Evolutionary conservation across 345 rosid genomes (phyloP), one percentile per base, ranked within the genome.

Genomic region (Eucalyptus grandis): DNA sequence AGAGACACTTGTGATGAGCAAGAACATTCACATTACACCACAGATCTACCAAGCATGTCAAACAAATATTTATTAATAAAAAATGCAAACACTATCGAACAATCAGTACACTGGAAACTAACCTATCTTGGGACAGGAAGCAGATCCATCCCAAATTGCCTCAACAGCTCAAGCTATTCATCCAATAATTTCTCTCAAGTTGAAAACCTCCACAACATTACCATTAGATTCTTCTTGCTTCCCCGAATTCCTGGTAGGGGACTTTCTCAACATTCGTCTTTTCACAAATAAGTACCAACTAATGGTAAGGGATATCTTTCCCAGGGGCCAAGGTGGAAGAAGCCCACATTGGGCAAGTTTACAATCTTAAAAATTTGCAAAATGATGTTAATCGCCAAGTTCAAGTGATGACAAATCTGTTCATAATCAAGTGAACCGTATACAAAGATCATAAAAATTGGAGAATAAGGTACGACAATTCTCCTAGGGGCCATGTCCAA

Each of bases 41-140:
- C 96, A 97, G 37, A 95, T 97, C 97, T 96, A 96, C 91, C 90
- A 77, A 89, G 88, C 89, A 93, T 77, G 90, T 86, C 90, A 88
- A 87, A 54, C 88, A 87, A 92, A 82, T 89, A 46, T 26, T 31
- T 12, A 44, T 86, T 87, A 89, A 65, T 60, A 9, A 87, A 19
- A 8, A 86, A 88, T 90, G 87, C 53, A 91, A 86, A 65, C 40
- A 81, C 19, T 86, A 80, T 31, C 65, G 30, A 88, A 82, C 22
- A 53, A 34, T 4, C 43, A 80, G 46, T 56, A n/a, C 34, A 87
- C 34, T 14, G 56, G 90, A 91, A 90, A 87, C 81, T 83, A 72
- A 96, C 99, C 97, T 96, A 99, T 90, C 97, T 94, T 88, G 97
- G 86, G 91, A 98, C 98, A 91, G 98, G 99, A 91, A 98, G 99